These are phyloP conservation scores for Sporothrix globosa DNA, from an alignment of 2,329 filamentous ascomycete genomes.

Conservation along the genomic window DNA sequence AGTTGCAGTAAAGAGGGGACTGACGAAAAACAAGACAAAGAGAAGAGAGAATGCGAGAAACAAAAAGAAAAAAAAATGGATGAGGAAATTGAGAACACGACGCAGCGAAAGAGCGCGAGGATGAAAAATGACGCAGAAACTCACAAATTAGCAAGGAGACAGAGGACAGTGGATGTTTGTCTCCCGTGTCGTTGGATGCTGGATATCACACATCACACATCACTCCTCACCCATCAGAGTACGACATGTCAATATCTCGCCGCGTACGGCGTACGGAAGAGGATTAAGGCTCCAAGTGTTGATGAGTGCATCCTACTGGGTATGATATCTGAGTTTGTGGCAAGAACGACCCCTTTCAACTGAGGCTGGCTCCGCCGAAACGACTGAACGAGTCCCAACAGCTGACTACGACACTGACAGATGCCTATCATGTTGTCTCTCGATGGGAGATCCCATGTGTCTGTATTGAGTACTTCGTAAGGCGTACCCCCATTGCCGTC, in stretches of 20 bases:
- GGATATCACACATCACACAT: too few relatives aligned
- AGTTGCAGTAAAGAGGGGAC: constrained; percentile 11
- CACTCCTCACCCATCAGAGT: too few relatives aligned
- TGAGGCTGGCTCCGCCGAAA: background rate
- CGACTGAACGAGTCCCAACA: background rate
- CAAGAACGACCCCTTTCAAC: too few relatives aligned
- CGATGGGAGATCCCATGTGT: background rate
- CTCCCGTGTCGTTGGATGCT: too few relatives aligned
- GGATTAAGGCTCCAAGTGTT: too few relatives aligned
- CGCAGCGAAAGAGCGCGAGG: background rate
- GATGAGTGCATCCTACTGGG: too few relatives aligned
- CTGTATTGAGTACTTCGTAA: background rate
- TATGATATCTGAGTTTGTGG: too few relatives aligned
- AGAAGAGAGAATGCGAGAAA: background rate
- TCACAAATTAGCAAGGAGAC: background rate
- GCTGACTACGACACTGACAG: background rate
- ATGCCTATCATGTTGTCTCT: background rate
- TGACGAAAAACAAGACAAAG: background rate
- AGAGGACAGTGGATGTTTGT: too few relatives aligned
- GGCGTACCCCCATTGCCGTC: background rate
- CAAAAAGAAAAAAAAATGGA: background rate
- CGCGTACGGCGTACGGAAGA: too few relatives aligned
- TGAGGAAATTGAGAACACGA: background rate
- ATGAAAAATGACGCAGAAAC: background rate
- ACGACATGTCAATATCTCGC: too few relatives aligned